These are phyloP conservation scores for Colletotrichum orbiculare DNA, from an alignment of 2,329 filamentous ascomycete species.

Conservation along the genomic window DNA sequence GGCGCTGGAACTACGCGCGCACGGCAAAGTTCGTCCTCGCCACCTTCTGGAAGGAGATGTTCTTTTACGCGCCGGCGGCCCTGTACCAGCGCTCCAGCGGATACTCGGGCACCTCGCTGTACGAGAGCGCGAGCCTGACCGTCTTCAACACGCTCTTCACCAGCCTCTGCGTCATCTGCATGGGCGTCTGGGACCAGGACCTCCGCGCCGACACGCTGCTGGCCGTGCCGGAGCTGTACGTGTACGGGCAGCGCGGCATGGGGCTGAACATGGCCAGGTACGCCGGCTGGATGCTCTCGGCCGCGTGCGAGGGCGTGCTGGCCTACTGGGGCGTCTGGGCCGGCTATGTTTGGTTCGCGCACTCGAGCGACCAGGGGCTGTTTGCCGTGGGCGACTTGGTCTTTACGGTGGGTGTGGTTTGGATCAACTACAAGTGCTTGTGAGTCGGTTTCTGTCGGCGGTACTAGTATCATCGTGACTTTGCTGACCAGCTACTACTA, in stretches of 20 bases:
- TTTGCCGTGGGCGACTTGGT: constrained; percentile 80
- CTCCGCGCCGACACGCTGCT: constrained; percentile 84
- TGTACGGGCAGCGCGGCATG: constrained; percentile 77
- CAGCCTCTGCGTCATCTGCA: constrained; percentile 85
- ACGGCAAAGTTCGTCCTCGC: constrained; percentile 89
- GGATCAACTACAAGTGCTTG: constrained; percentile 83
- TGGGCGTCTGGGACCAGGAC: constrained; percentile 94
- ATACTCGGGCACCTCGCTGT: constrained; percentile 91
- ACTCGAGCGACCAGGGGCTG: constrained; percentile 72
- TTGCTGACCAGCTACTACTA: constrained; percentile 38
- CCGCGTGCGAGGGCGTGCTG: constrained; percentile 76
- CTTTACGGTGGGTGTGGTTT: constrained; percentile 76
- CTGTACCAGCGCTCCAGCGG: constrained; percentile 86
- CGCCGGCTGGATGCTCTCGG: constrained; percentile 81
- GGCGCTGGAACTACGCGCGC: constrained; percentile 89
- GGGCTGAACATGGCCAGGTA: constrained; percentile 83
- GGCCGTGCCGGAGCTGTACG: constrained; percentile 93
- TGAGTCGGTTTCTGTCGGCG: too few relatives aligned
- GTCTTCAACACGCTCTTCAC: constrained; percentile 97
- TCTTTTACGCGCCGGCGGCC: constrained; percentile 88
- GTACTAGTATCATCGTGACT: too few relatives aligned
- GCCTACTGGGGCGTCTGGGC: constrained; percentile 75
- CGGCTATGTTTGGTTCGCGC: constrained; percentile 60
- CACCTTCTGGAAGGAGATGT: constrained; percentile 90
- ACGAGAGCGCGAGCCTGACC: constrained; percentile 86